Evolutionary conservation across 2,329 filamentous ascomycete genomes (phyloP), one percentile per base, ranked within the genome.

Genomic region (Penicillium sp.): DNA sequence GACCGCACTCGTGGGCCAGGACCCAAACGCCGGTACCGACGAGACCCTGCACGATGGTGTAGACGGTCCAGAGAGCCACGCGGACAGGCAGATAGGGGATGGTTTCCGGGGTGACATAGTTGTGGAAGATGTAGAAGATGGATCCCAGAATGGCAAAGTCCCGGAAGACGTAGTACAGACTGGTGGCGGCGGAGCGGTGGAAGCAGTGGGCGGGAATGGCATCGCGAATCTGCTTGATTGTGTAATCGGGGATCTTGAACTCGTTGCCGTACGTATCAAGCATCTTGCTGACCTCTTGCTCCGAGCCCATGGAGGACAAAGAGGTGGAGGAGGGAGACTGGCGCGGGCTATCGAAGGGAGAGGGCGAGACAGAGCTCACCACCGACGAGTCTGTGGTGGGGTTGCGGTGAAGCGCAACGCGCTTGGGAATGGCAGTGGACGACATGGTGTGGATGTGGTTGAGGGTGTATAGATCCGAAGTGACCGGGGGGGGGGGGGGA

Each of bases 141-240:
- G 81, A 78, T 41, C 82, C 87, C 35, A 97, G 79, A 65, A 81
- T 84, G 62, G 79, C 75, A 42, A 95, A 73, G 76, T 99, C 94
- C 59, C 93, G 87, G 69, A 85, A 82, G 67, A 97, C 92, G 76
- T 97, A 97, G 69, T 73, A 78, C 71, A 97, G 80, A 62, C 92
- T 88, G 62, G 79, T 85, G 61, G 84, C 72, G 58, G 84, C 89
- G 43, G 90, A 96, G 58, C 94, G 88, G 80, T 97, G 82, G 76
- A 89, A 97, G 84, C 94, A 99, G 82, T 97, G 94, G 77, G 92
- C 91, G 61, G 94, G 94, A 65, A 99, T 99, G 73, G 94, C 94
- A 78, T 96, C 89, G 69, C 91, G 88, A 72, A 99, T 93, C 72
- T 99, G 85, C 82, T 96, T 96, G 83, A 99, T 96, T 71, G 91